Base-by-base conservation (phyloP, 805 yeast genomes). In the Saturnispora mendoncae region DNA sequence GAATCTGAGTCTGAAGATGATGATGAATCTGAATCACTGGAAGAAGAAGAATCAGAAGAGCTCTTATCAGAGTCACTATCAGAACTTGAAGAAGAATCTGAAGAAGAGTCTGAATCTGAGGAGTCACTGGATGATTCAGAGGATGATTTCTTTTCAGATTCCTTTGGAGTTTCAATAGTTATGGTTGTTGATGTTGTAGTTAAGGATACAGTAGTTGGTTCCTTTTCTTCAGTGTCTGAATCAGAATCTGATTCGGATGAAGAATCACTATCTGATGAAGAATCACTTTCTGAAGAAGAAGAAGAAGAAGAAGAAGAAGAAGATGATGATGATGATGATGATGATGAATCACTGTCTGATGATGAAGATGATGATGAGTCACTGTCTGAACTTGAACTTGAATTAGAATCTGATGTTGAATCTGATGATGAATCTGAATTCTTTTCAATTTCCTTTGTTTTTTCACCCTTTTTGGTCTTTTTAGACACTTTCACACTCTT, bases 131-230 rank as follows among this genome's bases (percentile, higher is more conserved):
- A 43, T 9, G 31, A 28, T 13, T 17, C 20, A 15, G 30, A 45
- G 19, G 47, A 47, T 27, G 48, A 42, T 38, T 36, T 44, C 40
- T 65, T 58, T 46, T 65, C 62, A 33, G 64, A 49, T 46, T 23
- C 33, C n/a, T n/a, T n/a, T n/a, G n/a, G n/a, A n/a, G n/a, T n/a
- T n/a, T n/a, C n/a, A n/a, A n/a, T n/a, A n/a, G n/a, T n/a, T n/a
- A n/a, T n/a, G n/a, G n/a, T n/a, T n/a, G n/a, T n/a, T n/a, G n/a
- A n/a, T n/a, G n/a, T n/a, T n/a, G n/a, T n/a, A n/a, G n/a, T n/a
- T n/a, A n/a, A n/a, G n/a, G n/a, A n/a, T n/a, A n/a, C n/a, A n/a
- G n/a, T n/a, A n/a, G n/a, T n/a, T n/a, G n/a, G n/a, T n/a, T n/a
- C n/a, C n/a, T n/a, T n/a, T n/a, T n/a, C n/a, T 28, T 30, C 33